phyloP scores from a whole-genome alignment of 129 eudicot genomes.

The Flaveria ramosissima region DNA sequence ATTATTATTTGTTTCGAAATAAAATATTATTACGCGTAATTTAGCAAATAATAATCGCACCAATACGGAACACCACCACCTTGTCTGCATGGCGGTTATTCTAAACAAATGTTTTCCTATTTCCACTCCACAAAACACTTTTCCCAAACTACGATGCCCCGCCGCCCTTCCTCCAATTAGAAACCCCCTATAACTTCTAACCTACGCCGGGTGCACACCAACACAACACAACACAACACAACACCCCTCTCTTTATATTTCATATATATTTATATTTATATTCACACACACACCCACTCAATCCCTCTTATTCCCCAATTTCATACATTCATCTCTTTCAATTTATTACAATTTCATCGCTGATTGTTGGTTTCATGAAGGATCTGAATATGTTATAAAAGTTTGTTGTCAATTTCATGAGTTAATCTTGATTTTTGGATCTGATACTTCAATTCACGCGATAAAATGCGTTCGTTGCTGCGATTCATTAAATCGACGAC shows the following conservation, averaged over 20 bases:
- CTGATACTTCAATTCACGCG: neutral
- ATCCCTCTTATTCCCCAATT: too few relatives aligned
- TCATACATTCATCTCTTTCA: neutral
- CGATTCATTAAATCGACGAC: slow-evolving; percentile 44
- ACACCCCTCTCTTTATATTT: neutral
- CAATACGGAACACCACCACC: neutral
- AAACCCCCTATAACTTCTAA: slow-evolving; percentile 27
- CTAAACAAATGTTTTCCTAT: neutral
- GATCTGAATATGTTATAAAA: neutral
- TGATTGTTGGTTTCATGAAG: neutral
- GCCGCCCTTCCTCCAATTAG: slow-evolving; percentile 44
- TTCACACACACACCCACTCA: neutral
- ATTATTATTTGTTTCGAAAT: neutral
- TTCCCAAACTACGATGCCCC: slow-evolving; percentile 30
- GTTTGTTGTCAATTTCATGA: neutral
- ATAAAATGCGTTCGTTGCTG: slow-evolving; percentile 42
- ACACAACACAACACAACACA: neutral
- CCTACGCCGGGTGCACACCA: slow-evolving; percentile 27
- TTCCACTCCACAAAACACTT: neutral
- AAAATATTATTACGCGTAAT: neutral
- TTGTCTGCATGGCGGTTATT: slow-evolving; percentile 29
- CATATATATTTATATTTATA: neutral
- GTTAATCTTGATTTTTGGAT: too few relatives aligned
- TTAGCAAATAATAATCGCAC: neutral
- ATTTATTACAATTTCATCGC: neutral